A percentile compares a stretch with the other conserved stretches of the same genome.
phyloP scores from a whole-genome alignment of 2,329 filamentous ascomycete species.

The Penicillium sp. region DNA sequence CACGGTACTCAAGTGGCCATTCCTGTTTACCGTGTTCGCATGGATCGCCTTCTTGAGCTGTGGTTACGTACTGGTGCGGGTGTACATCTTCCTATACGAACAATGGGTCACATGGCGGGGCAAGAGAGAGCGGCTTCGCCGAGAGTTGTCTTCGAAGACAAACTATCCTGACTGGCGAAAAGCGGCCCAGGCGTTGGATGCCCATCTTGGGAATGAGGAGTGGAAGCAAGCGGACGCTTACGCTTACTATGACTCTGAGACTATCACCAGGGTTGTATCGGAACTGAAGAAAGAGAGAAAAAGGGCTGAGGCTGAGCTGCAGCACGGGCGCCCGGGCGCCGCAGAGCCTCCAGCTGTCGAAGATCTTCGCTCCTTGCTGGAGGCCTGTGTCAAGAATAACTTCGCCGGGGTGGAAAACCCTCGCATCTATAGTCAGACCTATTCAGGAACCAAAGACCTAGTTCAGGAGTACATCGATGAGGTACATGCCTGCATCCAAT shows the following conservation, averaged over 20 bases:
- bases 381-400: conserved; percentile 96
- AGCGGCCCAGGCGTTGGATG: conserved; percentile 76
- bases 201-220: conserved; percentile 69
- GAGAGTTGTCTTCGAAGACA: conserved; percentile 68
- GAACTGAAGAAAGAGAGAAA: conserved; percentile 60
- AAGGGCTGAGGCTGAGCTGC: conserved; percentile 42
- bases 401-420: conserved; percentile 95
- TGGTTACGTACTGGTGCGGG: conserved; percentile 75
- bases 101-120: conserved; percentile 89
- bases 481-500: conserved; percentile 55
- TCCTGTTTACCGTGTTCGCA: conserved; percentile 74
- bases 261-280: conserved; percentile 72
- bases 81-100: conserved; percentile 93
- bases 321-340: conserved; percentile 19
- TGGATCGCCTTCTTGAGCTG: conserved; percentile 76
- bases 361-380: conserved; percentile 73
- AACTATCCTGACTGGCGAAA: conserved; percentile 82
- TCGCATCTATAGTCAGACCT: conserved; percentile 93
- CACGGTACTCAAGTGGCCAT: conserved; percentile 84
- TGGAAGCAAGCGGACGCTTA: conserved; percentile 58
- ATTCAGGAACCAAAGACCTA: conserved; percentile 94
- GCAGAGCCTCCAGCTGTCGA: conserved; percentile 59
- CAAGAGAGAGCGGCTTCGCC: conserved; percentile 68
- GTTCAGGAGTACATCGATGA: conserved; percentile 91
- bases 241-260: conserved; percentile 84